A percentile compares a stretch with the other conserved stretches of the same genome.
Conservation (phyloP, 1,284 basidiomycete genomes). For the Paramarasmius palmivorus region DNA sequence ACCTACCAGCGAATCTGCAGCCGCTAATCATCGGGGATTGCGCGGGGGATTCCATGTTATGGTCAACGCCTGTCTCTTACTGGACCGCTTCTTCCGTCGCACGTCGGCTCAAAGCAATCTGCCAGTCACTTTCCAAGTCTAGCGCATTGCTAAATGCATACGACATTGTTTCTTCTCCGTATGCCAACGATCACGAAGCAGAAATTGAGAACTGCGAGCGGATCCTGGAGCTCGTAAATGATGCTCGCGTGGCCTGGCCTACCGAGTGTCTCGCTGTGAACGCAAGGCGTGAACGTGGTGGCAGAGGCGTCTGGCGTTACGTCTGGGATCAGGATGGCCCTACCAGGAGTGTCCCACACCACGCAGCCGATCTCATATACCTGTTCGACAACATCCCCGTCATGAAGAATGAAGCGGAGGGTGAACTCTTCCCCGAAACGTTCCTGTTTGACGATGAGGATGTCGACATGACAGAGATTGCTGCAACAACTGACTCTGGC, state of each 20-base stretch:
- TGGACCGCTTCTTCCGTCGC: slow-evolving; percentile 64
- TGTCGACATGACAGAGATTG: slow-evolving; percentile 25
- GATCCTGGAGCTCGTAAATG: slow-evolving; percentile 69
- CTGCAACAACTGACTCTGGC: slow-evolving; percentile 19
- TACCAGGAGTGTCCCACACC: slow-evolving; percentile 58
- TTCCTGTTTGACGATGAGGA: slow-evolving; percentile 41
- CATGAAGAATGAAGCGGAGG: slow-evolving; percentile 5
- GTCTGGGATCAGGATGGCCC: slow-evolving; percentile 79
- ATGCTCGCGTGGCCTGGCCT: slow-evolving; percentile 73
- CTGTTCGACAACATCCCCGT: slow-evolving; percentile 70
- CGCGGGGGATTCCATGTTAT: slow-evolving; percentile 62
- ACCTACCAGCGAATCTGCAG: slow-evolving; percentile 42
- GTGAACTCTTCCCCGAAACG: slow-evolving; percentile 29
- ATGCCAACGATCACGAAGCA: slow-evolving; percentile 50
- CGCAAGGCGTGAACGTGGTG: slow-evolving; percentile 47
- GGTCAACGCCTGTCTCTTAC: slow-evolving; percentile 54
- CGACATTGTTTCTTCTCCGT: slow-evolving; percentile 50
- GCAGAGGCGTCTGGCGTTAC: slow-evolving; percentile 68
- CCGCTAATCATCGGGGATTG: slow-evolving; percentile 76
- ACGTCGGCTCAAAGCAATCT: slow-evolving; percentile 68
- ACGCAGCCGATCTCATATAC: slow-evolving; percentile 70
- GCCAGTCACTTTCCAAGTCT: slow-evolving; percentile 64
- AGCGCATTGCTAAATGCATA: slow-evolving; percentile 64
- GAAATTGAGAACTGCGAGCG: slow-evolving; percentile 52
- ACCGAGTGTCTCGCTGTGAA: slow-evolving; percentile 59